A percentile compares a stretch with the other conserved stretches of the same genome.
Evolutionary conservation across 495 filamentous ascomycete genomes (phyloP).

Genomic region (Penicillium coffeae): DNA sequence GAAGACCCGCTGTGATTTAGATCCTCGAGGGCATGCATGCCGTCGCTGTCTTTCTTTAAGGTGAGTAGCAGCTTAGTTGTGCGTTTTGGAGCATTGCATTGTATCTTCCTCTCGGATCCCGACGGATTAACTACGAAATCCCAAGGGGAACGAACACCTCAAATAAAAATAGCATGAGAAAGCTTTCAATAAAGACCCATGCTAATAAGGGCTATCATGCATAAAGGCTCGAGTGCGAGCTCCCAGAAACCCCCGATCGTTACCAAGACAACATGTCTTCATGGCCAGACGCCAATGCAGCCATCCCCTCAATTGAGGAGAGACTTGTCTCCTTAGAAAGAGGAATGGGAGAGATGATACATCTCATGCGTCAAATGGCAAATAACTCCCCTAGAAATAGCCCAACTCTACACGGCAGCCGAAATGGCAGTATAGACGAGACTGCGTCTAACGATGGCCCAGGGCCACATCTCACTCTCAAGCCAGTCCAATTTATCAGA

Average conservation of each 20-base stretch:
- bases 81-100: too few relatives aligned
- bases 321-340: conserved; percentile 34
- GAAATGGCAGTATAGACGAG: conserved; percentile 27
- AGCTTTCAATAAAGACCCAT: not conserved
- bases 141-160: too few relatives aligned
- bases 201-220: conserved; percentile 13
- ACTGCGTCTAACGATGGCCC: conserved; percentile 10
- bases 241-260: conserved; percentile 35
- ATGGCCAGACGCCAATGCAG: conserved; percentile 32
- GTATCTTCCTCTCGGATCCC: too few relatives aligned
- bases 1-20: conserved; percentile 40
- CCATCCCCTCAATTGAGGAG: conserved; percentile 39
- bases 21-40: conserved; percentile 39
- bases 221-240: conserved; percentile 36
- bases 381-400: conserved; percentile 21
- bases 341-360: conserved; percentile 39
- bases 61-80: conserved; percentile 11
- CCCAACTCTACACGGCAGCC: conserved; percentile 14
- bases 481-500: conserved; percentile 34
- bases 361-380: conserved; percentile 36
- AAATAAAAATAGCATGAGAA: too few relatives aligned
- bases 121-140: too few relatives aligned
- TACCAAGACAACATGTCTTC: conserved; percentile 32
- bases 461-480: conserved; percentile 23
- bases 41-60: conserved; percentile 41